Conservation (phyloP, 2,329 filamentous ascomycete genomes). For the Karstenula rhodostoma region DNA sequence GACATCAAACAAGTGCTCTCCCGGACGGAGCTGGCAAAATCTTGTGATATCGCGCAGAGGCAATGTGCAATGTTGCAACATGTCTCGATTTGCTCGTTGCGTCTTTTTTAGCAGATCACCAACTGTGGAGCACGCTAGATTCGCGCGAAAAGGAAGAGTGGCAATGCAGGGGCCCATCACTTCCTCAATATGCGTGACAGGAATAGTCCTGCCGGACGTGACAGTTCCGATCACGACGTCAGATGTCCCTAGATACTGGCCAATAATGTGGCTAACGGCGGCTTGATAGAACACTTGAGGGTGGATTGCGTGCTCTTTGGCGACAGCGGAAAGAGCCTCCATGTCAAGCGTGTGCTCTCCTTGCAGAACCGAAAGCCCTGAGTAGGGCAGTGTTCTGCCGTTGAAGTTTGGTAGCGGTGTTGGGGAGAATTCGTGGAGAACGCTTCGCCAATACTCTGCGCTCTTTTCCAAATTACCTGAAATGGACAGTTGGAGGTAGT, state of each 20-base stretch:
- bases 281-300: constrained; percentile 80
- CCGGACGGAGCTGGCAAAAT: constrained; percentile 62
- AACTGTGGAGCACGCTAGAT: constrained; percentile 62
- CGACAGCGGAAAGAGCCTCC: constrained; percentile 23
- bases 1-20: constrained; percentile 74
- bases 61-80: constrained; percentile 69
- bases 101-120: constrained; percentile 69
- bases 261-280: constrained; percentile 71
- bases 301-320: constrained; percentile 57
- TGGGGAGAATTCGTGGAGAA: constrained; percentile 66
- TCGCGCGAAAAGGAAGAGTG: constrained; percentile 75
- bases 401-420: constrained; percentile 67
- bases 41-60: constrained; percentile 75
- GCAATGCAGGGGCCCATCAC: constrained; percentile 82
- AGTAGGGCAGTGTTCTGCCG: constrained; percentile 35
- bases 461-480: constrained; percentile 16
- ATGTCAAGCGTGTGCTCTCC: constrained; percentile 32
- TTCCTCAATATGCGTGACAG: constrained; percentile 72
- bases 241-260: constrained; percentile 66
- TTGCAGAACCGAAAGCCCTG: constrained; percentile 21
- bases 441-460: constrained; percentile 72
- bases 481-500: constrained; percentile 49
- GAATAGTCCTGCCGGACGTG: constrained; percentile 80
- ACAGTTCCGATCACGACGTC: constrained; percentile 82
- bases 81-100: constrained; percentile 70